These are phyloP conservation scores for Paecilomyces fulvus DNA, from an alignment of 2,329 filamentous ascomycete species.

Conservation along the genomic window DNA sequence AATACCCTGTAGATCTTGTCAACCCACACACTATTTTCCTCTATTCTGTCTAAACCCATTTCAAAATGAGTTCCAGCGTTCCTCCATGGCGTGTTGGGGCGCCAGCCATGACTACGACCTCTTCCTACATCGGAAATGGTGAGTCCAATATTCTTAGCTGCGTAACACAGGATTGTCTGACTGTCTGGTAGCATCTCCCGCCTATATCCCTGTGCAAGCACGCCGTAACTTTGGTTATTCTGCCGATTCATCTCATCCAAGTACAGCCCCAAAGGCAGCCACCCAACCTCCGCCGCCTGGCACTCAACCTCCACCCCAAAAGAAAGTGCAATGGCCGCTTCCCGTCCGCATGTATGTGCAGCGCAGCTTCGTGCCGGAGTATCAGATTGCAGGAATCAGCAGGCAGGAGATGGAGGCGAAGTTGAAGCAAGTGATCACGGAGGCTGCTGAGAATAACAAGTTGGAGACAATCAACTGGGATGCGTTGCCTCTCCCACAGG, in stretches of 20 bases:
- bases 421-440: constrained; percentile 75
- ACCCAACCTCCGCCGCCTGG: constrained; percentile 21
- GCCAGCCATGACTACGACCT: constrained; percentile 18
- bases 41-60: constrained; percentile 7
- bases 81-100: constrained; percentile 32
- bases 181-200: constrained; percentile 36
- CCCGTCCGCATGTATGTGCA: constrained; percentile 84
- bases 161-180: neutral
- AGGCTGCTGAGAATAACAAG: constrained; percentile 64
- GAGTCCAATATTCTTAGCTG: constrained; percentile 9
- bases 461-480: constrained; percentile 76
- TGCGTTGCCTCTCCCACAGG: constrained; percentile 71
- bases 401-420: constrained; percentile 71
- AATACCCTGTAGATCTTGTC: constrained; percentile 2
- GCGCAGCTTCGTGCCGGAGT: constrained; percentile 71
- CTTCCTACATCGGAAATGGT: constrained; percentile 24
- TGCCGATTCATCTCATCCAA: constrained; percentile 13
- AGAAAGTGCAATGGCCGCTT: constrained; percentile 65
- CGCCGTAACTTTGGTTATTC: constrained; percentile 50
- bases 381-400: constrained; percentile 55
- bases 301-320: constrained; percentile 35
- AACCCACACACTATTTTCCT: neutral
- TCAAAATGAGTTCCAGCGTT: constrained; percentile 30
- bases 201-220: constrained; percentile 55
- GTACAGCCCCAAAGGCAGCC: constrained; percentile 4